Evolutionary conservation across 805 yeast species (phyloP), one percentile per base, ranked within the genome.

Genomic region (Lipomyces japonicus): DNA sequence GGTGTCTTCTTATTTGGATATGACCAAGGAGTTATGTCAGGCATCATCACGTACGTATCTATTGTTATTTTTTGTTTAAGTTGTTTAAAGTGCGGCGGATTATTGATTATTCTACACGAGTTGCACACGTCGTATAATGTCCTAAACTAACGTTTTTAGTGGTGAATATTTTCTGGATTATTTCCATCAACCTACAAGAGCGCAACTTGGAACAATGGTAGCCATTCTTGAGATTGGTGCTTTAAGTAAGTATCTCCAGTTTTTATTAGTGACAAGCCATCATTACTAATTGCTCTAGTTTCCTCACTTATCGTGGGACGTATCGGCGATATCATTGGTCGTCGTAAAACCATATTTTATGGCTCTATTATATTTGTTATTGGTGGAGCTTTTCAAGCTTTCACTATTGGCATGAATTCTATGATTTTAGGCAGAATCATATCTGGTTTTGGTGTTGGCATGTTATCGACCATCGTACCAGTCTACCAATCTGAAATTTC

Each of bases 201-300:
- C 87, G 1, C 76, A 78, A 53, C 78, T 88, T 37, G 97, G 96
- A 19, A 78, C 91, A 2, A 84, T 89, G 76, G 93, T 89, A 10
- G 89, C 95, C 14, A 84, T 89, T 48, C 72, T 89, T 47, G 96
- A 89, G 68, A 76, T 89, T 26, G 96, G 97, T 38, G 96, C 96
- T 0, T 36, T 53, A 19, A 24, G 56, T 51, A 51, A 16, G 52
- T 48, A 24, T 1, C n/a, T 18, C 35, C n/a, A 45, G 37, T 39
- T 2, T 10, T 9, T 18, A 22, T 16, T 7, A 22, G 10, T 3
- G 16, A 31, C 31, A 38, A 28, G 41, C 7, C 21, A 19, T 10
- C 16, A 3, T 16, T 16, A 16, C 16, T 14, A 6, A 5, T 28
- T 24, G 19, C 12, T 23, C 71, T 88, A 65, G 68, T 85, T 0